Evolutionary conservation across 352 stramenopile species (phyloP).

Genomic region (Phytophthora cryptogea): DNA sequence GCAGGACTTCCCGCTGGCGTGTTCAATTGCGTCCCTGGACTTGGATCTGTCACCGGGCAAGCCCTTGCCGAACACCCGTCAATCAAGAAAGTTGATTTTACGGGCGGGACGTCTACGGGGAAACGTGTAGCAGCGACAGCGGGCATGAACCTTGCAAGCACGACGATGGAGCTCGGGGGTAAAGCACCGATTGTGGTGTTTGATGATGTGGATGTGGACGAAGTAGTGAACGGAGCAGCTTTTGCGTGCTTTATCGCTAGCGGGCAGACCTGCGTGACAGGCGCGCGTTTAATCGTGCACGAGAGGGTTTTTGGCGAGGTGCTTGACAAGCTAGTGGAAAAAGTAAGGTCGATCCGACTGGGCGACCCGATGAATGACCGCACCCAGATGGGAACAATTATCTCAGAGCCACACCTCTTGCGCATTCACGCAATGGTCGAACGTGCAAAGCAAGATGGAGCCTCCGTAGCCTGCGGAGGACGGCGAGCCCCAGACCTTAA

Average conservation of each 20-base stretch:
- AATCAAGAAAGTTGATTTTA: constrained; percentile 72
- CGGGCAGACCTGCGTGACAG: constrained; percentile 82
- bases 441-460: constrained; percentile 80
- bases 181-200: constrained; percentile 77
- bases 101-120: constrained; percentile 45
- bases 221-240: constrained; percentile 62
- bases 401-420: constrained; percentile 55
- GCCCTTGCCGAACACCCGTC: constrained; percentile 36
- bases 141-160: constrained; percentile 45
- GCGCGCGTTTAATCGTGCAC: constrained; percentile 86
- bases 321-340: constrained; percentile 53
- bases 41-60: constrained; percentile 39
- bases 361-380: constrained; percentile 54
- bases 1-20: constrained; percentile 49
- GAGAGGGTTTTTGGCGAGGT: constrained; percentile 80
- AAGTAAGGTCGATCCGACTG: constrained; percentile 57
- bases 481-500: constrained; percentile 42
- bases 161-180: constrained; percentile 73
- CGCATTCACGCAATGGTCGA: constrained; percentile 78
- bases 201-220: constrained; percentile 59
- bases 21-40: constrained; percentile 52
- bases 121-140: constrained; percentile 41
- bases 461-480: constrained; percentile 77
- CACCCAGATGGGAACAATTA: constrained; percentile 76
- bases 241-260: constrained; percentile 79